Conservation (phyloP, 768 basidiomycete genomes). For the Dacryopinax spathularia region DNA sequence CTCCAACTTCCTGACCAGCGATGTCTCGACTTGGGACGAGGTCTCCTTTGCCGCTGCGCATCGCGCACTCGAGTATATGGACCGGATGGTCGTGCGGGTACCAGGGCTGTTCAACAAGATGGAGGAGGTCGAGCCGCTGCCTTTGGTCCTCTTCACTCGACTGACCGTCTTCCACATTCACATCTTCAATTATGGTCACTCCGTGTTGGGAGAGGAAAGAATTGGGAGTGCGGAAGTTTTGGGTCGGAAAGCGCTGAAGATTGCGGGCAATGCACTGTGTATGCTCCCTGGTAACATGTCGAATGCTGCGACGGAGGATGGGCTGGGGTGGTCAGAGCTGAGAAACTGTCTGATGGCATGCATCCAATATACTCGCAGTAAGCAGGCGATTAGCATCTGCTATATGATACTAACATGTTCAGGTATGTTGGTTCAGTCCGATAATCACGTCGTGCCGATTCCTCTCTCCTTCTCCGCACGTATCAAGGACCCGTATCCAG, state of each 20-base stretch:
- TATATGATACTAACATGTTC: too few species aligned
- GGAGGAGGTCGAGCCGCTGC: background rate
- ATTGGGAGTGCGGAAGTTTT: background rate
- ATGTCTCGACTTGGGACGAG: background rate
- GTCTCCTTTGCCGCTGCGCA: background rate
- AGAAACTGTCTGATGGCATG: background rate
- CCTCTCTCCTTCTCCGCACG: too few species aligned
- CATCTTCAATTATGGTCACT: background rate
- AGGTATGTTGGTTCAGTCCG: too few species aligned
- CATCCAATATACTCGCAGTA: background rate
- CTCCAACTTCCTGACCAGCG: background rate
- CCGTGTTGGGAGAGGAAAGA: background rate
- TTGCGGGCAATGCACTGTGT: background rate
- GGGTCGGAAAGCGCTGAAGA: background rate
- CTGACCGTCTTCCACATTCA: background rate
- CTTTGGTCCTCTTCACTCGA: background rate
- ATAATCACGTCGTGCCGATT: too few species aligned
- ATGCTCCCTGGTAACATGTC: background rate
- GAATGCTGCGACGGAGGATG: background rate
- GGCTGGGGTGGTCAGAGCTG: background rate
- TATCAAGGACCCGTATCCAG: too few species aligned
- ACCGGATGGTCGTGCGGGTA: background rate
- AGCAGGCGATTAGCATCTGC: too few species aligned
- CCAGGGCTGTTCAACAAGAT: background rate
- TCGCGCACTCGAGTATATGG: background rate